These are phyloP conservation scores for Brassica carinata DNA, from an alignment of 345 rosid genomes.

Conservation along the genomic window DNA sequence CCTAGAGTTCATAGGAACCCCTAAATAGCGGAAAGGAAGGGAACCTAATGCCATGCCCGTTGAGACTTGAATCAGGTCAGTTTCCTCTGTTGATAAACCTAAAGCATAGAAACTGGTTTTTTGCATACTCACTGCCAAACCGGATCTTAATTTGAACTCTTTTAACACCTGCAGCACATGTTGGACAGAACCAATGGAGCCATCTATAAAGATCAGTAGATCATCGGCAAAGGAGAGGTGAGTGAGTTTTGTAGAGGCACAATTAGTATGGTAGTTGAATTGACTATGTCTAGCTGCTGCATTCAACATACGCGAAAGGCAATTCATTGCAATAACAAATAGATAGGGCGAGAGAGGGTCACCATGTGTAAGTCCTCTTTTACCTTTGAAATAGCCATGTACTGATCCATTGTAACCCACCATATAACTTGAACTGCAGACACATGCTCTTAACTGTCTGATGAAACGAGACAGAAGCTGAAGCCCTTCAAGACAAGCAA, in stretches of 20 bases:
- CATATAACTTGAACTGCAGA: neutral
- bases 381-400: neutral
- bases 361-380: neutral
- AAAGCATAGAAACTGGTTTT: too few relatives aligned
- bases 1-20: too few relatives aligned
- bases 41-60: too few relatives aligned
- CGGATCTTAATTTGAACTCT: too few relatives aligned
- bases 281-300: neutral
- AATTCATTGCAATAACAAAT: neutral
- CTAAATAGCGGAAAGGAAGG: too few relatives aligned
- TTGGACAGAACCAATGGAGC: neutral
- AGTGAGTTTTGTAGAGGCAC: neutral
- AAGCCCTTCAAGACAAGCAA: neutral
- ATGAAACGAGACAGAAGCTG: neutral
- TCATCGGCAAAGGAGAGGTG: neutral
- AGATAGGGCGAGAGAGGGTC: neutral
- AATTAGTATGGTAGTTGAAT: too few relatives aligned
- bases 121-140: too few relatives aligned
- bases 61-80: too few relatives aligned
- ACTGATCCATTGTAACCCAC: neutral
- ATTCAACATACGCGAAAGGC: neutral
- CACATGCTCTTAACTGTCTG: neutral
- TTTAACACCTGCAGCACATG: neutral
- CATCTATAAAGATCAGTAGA: neutral
- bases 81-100: too few relatives aligned